A percentile compares a stretch with the other conserved stretches of the same genome.
Conservation (phyloP, 495 filamentous ascomycete genomes). For the Lasiosphaeris hirsuta region DNA sequence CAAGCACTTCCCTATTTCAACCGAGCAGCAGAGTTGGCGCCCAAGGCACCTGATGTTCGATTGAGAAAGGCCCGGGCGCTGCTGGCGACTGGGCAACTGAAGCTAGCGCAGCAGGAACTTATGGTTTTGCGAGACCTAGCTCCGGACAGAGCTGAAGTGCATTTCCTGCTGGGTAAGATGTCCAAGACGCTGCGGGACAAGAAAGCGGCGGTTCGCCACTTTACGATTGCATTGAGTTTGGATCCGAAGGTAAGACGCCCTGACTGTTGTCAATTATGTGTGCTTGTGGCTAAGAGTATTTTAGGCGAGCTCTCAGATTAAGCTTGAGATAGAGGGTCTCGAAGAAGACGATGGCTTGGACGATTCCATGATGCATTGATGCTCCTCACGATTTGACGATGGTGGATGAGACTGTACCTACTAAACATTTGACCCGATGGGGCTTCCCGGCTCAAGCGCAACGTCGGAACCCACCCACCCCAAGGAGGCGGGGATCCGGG, state of each 20-base stretch:
- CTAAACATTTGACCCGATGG: conserved; percentile 2
- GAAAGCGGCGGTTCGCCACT: conserved; percentile 79
- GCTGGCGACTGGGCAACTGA: conserved; percentile 67
- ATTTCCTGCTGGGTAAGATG: conserved; percentile 83
- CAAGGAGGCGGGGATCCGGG: too few relatives aligned
- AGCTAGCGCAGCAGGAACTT: conserved; percentile 72
- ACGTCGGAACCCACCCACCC: too few relatives aligned
- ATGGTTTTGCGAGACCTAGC: conserved; percentile 81
- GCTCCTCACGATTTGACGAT: conserved; percentile 26
- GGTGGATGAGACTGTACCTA: conserved; percentile 7
- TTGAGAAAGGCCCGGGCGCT: conserved; percentile 90
- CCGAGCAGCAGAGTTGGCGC: conserved; percentile 76
- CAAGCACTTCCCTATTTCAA: conserved; percentile 76
- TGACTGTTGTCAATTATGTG: not conserved
- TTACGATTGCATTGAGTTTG: conserved; percentile 88
- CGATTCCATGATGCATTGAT: conserved; percentile 53
- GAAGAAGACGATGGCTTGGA: conserved; percentile 83
- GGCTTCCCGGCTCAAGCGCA: not conserved
- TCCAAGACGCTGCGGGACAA: conserved; percentile 80
- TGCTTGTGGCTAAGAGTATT: conserved; percentile 23
- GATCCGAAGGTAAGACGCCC: conserved; percentile 78
- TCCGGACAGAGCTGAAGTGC: conserved; percentile 92
- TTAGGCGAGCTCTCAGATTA: conserved; percentile 86
- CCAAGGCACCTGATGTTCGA: conserved; percentile 71
- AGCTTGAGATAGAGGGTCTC: conserved; percentile 84